Evolutionary conservation across 2,329 filamentous ascomycete genomes (phyloP), one percentile per base, ranked within the genome.

Genomic region (Pseudopithomyces maydicus): DNA sequence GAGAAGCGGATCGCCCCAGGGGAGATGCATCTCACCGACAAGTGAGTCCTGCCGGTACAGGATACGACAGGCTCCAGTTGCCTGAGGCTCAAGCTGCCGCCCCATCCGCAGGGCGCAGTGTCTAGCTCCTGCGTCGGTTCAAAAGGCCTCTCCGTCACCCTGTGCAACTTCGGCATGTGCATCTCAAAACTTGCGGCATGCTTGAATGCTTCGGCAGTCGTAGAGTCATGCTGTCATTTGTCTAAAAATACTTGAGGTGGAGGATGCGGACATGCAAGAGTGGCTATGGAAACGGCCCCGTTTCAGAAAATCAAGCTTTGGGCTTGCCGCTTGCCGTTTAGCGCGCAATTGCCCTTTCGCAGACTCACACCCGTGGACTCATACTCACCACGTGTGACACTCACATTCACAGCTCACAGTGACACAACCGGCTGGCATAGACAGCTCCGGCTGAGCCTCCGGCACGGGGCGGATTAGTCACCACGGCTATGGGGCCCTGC

Each of bases 241-340:
- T 38, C 52, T 55, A 55, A 43, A 33, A 51, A 54, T 59, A 52
- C 42, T 51, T 17, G 10, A 43, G 35, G 36, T 52, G 39, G 33
- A 17, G 14, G n/a, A 26, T 54, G 35, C 38, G 38, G 22, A 32
- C 22, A 46, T 32, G 54, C 23, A 52, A 52, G 38, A 52, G 38
- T 53, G 55, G 56, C 50, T 56, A 49, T 61, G 55, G 43, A 38
- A 23, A 47, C 32, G 56, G 41, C 44, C 49, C 15, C n/a, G 55
- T 61, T 55, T 61, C 58, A 61, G 50, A 45, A 43, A 22, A 39
- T 43, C 17, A 54, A 50, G 41, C 54, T 45, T 53, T 46, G 23
- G 41, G 26, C 12, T 33, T 51, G 48, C 41, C 35, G 32, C 6
- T 10, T 19, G 38, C 38, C 6, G 11, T 11, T 5, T 38, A 53